Evolutionary conservation across 2,329 filamentous ascomycete species (phyloP), one percentile per base, ranked within the genome.

Genomic region (Monascus ruber): DNA sequence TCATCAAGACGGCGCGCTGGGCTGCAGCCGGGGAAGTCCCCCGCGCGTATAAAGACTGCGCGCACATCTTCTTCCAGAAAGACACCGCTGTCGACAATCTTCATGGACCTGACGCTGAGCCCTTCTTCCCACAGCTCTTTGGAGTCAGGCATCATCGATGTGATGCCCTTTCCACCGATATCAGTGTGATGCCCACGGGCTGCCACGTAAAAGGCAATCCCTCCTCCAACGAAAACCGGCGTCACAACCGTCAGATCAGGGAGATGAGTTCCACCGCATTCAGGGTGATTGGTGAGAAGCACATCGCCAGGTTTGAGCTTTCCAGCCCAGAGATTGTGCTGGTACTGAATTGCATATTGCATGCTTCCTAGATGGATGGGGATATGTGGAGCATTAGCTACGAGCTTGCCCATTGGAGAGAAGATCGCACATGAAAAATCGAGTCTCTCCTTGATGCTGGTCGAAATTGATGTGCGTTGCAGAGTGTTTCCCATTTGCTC

Each of bases 401-500:
- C 83, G 1, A 88, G 66, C 0, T 80, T 47, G 17, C 68, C 43
- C 0, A 3, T 17, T 17, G 17, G 17, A 17, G 17, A 17, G 17
- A 17, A 88, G 2, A 88, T 71, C 25, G 83, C 84, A 50, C 84
- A 89, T 1, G 81, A 86, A 52, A 85, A 89, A 52, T 89, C 84
- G 0, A 88, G 71, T 3, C 83, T 74, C 83, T 88, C 84, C 56
- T 88, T 88, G 49, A 88, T 82, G 50, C 87, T 88, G 1, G 80
- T 85, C 52, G 76, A 83, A 40, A 87, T 81, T 55, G 6, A 47
- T 0, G 83, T 87, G 65, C 87, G 88, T 52, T 87, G 83, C 10
- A 88, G 63, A 8, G 81, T 79, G 39, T 81, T 69, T 1, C 84
- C 83, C 84, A 89, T 88, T 54, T 88, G 83, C 60, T 88, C 84